Evolutionary conservation across 257 asterid species (phyloP).

Genomic region (Parsonsia alboflavescens): DNA sequence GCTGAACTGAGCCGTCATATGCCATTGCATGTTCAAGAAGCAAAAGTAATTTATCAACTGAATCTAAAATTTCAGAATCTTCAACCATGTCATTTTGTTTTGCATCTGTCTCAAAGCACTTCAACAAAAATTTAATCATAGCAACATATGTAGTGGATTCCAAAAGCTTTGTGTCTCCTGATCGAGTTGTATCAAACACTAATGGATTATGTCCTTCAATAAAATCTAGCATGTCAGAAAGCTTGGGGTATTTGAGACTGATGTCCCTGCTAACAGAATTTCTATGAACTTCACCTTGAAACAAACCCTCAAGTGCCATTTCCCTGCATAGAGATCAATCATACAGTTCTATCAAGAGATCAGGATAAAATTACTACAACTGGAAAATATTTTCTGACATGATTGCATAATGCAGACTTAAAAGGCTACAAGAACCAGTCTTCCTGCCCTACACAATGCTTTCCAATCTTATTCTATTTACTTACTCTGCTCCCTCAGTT

Average conservation of each 20-base stretch:
- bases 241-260: conserved; percentile 61
- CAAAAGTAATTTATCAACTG: conserved; percentile 60
- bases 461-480: no score
- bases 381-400: not conserved
- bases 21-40: conserved; percentile 85
- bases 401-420: not conserved
- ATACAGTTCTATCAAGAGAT: conserved; percentile 11
- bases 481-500: no score
- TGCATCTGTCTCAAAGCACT: conserved; percentile 83
- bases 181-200: conserved; percentile 34
- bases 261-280: conserved; percentile 35
- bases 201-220: conserved; percentile 79
- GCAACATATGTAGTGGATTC: conserved; percentile 72
- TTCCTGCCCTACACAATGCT: no score
- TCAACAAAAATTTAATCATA: conserved; percentile 83
- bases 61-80: conserved; percentile 40
- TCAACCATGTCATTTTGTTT: conserved; percentile 33
- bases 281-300: conserved; percentile 77
- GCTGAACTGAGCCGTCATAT: conserved; percentile 80
- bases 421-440: not conserved
- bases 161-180: conserved; percentile 53
- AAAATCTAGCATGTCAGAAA: conserved; percentile 68
- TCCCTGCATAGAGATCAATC: conserved; percentile 51
- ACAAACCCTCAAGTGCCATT: conserved; percentile 89
- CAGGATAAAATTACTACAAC: conserved; percentile 15